Conservation (phyloP, 441 rosid species). For the Melastoma candidum region DNA sequence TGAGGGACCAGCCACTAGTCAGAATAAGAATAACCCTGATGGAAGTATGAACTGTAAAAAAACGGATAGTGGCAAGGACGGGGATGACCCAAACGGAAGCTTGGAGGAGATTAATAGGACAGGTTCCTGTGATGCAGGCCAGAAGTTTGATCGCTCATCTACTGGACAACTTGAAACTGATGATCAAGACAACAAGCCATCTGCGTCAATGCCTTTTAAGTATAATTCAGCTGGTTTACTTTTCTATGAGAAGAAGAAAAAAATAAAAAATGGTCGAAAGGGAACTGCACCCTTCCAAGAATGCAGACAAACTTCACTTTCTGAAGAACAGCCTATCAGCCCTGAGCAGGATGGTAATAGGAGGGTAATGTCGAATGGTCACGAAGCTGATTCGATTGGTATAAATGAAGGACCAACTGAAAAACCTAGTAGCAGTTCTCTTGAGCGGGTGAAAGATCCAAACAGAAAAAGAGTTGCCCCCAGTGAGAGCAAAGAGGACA, state of each 20-base stretch:
- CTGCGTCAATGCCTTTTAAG: slow-evolving; percentile 27
- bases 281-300: slow-evolving; percentile 25
- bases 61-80: too few species aligned
- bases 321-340: slow-evolving; percentile 25
- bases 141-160: slow-evolving; percentile 29
- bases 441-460: slow-evolving; percentile 32
- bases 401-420: slow-evolving; percentile 25
- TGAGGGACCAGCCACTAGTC: slow-evolving; percentile 29
- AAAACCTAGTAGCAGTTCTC: slow-evolving; percentile 19
- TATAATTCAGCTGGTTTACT: slow-evolving; percentile 24
- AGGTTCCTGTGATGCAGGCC: slow-evolving; percentile 22
- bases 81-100: too few species aligned
- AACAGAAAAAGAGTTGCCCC: slow-evolving; percentile 21
- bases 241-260: slow-evolving; percentile 32
- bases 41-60: slow-evolving; percentile 11
- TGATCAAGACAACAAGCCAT: slow-evolving; percentile 42
- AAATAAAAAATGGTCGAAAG: slow-evolving; percentile 24
- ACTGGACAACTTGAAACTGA: slow-evolving; percentile 27
- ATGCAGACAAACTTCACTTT: slow-evolving; percentile 28
- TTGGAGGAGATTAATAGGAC: too few species aligned
- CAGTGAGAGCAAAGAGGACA: slow-evolving; percentile 16
- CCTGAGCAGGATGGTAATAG: slow-evolving; percentile 29
- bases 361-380: slow-evolving; percentile 28
- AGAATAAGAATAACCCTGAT: slow-evolving; percentile 21
- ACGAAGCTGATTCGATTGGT: slow-evolving; percentile 28